Base-by-base conservation (phyloP, 495 filamentous ascomycete species). In the Chaetomium fimeti region DNA sequence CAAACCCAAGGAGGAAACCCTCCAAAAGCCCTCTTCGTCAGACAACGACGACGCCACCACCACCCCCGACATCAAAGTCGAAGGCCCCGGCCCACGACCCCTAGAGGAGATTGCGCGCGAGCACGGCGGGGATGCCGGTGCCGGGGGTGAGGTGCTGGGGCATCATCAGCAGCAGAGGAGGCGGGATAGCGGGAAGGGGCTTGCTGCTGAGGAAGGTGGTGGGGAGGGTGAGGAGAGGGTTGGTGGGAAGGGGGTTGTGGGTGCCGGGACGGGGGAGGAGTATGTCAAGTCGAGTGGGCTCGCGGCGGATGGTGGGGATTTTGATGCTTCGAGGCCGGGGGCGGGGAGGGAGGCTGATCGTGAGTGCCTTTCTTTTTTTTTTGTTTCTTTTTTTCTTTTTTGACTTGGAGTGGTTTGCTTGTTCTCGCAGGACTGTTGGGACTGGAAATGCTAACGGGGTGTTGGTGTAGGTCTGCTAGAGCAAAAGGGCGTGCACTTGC, bases 311-410 rank as follows among this genome's bases (percentile, higher is more conserved):
- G 87, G 87, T 12, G 87, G 87, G 0, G 81, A 90, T 60, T 89
- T 89, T 64, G 87, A 90, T 67, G 87, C 85, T 1, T 74, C 80
- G 29, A 78, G 77, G 27, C 82, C 87, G 1, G 87, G 87, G 9
- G 87, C 87, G 8, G 87, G 86, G 0, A 70, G 72, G 40, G 87
- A 90, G 71, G 87, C 87, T 57, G 84, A 88, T 69, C 80, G 87
- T 88, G 78, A 76, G 86, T 81, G 38, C 48, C n/a, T 60, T 40
- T 53, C 3, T 25, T 45, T 58, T 18, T 49, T 28, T 11, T 59
- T 12, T n/a, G 8, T 16, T 24, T 4, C 24, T 15, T 18, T 59
- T 65, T 64, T 57, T 47, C 4, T 8, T 12, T 60, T 52, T 25
- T 25, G 8, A 5, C 1, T 7, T 36, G 38, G 38, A 9, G 4